Percentiles rank a stretch among this genome's conserved stretches.
phyloP scores from a whole-genome alignment of 1,284 basidiomycete genomes.

The Inonotus obliquus region DNA sequence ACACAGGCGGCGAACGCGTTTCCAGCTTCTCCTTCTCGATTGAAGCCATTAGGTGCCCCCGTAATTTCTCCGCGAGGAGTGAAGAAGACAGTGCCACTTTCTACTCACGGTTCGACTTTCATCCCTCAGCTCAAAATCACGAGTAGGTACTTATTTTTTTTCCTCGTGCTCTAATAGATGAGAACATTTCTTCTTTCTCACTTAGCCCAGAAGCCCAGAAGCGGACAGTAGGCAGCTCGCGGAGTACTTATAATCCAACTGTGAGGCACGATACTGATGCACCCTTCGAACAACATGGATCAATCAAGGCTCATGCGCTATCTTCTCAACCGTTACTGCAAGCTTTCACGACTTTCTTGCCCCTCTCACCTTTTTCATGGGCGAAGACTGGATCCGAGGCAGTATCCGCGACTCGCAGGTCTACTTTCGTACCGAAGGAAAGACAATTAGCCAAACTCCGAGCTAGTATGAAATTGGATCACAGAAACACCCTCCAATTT shows the following conservation, averaged over 20 bases:
- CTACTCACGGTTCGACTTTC: constrained; percentile 49
- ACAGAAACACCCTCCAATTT: background rate
- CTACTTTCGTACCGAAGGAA: constrained; percentile 52
- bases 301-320: constrained; percentile 28
- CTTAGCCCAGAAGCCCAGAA: constrained; percentile 24
- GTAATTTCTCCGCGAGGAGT: background rate
- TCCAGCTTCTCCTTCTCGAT: background rate
- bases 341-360: constrained; percentile 54
- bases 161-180: constrained; percentile 1
- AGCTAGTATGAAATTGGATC: constrained; percentile 35
- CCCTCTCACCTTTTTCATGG: constrained; percentile 28
- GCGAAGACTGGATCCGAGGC: background rate
- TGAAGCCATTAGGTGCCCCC: background rate
- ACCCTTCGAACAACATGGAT: background rate
- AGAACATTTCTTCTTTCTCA: constrained; percentile 20
- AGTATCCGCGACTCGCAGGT: constrained; percentile 20
- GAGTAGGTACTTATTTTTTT: constrained; percentile 14
- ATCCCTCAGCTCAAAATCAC: constrained; percentile 30
- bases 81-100: background rate
- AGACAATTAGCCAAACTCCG: constrained; percentile 58
- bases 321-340: constrained; percentile 41
- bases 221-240: constrained; percentile 27
- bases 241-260: constrained; percentile 32
- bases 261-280: constrained; percentile 36
- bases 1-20: background rate